Base-by-base conservation (phyloP, 495 filamentous ascomycete species). In the Articulospora tetracladia region DNA sequence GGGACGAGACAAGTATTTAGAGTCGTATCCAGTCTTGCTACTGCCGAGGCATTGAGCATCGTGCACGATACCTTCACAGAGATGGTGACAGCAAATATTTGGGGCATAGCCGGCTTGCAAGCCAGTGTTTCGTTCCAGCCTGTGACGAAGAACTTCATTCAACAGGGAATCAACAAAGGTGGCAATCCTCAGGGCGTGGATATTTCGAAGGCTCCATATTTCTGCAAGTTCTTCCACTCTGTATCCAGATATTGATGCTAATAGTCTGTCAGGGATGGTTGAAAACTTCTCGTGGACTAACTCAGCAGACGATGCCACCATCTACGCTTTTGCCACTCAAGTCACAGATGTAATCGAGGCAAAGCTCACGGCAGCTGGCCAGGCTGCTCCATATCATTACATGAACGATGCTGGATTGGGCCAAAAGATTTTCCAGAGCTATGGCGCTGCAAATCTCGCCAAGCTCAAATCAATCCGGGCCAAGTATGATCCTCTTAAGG, bases 151-250 rank as follows among this genome's bases (percentile, higher is more conserved):
- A 62, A 57, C 54, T 57, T 62, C 34, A 57, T 62, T 19, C 53
- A 62, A 30, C 60, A 62, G 25, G 60, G 60, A 15, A 62, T 62
- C 30, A 57, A 57, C 60, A 62, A 62, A 57, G 60, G 60, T 1
- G 60, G 60, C 8, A 62, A 62, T 57, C 53, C 60, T 49, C 60
- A 57, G 46, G 60, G 60, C 3, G 44, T 62, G 3, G 53, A 57
- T 20, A 57, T 32, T 13, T 57, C 53, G 36, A 58, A 78, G 77
- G 10, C 69, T 80, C 17, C 68, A 64, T 17, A 66, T 66, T 3
- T 70, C 68, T 11, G 63, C 72, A 23, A 71, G 70, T 74, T 72
- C 1, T 63, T 80, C 17, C 58, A 72, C 7, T 34, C 13, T 17
- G 11, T 55, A 8, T 25, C 39, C 2, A 50, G 39, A n/a, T 41